phyloP scores from a whole-genome alignment of 192 early-diverging fungal genomes.

The Coemansia sp. region DNA sequence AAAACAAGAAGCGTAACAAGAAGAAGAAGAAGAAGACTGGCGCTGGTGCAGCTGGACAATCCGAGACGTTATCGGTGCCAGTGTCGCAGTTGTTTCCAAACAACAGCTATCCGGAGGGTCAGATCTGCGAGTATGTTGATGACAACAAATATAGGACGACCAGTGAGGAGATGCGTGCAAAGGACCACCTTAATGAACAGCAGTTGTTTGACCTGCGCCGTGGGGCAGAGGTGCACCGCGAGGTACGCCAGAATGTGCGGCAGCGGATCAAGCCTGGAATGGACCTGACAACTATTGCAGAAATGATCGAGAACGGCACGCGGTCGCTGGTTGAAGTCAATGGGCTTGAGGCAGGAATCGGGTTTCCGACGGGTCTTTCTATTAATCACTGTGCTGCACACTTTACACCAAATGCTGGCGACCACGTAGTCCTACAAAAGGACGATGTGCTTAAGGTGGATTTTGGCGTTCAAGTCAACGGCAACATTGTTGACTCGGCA shows the following conservation, averaged over 20 bases:
- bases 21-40: conserved; percentile 62
- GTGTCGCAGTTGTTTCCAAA: conserved; percentile 80
- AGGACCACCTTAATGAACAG: conserved; percentile 71
- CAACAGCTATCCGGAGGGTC: conserved; percentile 77
- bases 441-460: conserved; percentile 97
- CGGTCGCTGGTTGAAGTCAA: conserved; percentile 84
- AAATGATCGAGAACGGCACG: conserved; percentile 93
- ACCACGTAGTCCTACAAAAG: conserved; percentile 81
- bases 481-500: conserved; percentile 91
- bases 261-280: conserved; percentile 90
- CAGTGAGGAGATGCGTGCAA: conserved; percentile 85
- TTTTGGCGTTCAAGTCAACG: conserved; percentile 92
- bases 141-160: conserved; percentile 89
- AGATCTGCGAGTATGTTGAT: conserved; percentile 82
- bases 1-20: conserved; percentile 70
- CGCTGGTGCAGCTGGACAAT: conserved; percentile 52
- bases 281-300: conserved; percentile 88
- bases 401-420: conserved; percentile 96
- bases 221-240: conserved; percentile 93
- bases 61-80: conserved; percentile 68
- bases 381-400: conserved; percentile 96
- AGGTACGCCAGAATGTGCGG: conserved; percentile 81
- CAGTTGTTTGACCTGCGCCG: conserved; percentile 79
- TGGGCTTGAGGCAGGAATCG: conserved; percentile 82
- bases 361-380: conserved; percentile 93